Evolutionary conservation across 805 yeast genomes (phyloP), one percentile per base, ranked within the genome.

Genomic region (Suhomyces canberraensis): DNA sequence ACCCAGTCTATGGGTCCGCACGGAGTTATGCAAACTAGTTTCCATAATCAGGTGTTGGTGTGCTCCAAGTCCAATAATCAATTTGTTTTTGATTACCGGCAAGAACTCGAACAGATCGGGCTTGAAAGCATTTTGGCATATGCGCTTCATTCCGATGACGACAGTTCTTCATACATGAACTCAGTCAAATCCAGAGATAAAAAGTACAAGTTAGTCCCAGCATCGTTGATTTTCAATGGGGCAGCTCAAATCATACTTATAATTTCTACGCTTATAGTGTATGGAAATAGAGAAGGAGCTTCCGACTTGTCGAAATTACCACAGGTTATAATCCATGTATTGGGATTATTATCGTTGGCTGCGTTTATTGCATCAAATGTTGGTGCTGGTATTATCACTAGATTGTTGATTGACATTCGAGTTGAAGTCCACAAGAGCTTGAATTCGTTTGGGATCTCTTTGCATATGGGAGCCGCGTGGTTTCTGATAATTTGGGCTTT

Each of bases 51-150:
- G 29, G 58, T 57, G 22, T 28, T 62, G 25, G 52, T 39, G 6
- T 61, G 68, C 37, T 21, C 26, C 17, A 42, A 40, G 16, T 28
- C 22, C 42, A n/a, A 33, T 16, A 33, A 35, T 28, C 31, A 15
- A 19, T 62, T 56, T 39, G 56, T 64, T 2, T 67, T 75, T 48
- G 75, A 76, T 52, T 77, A 76, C 46, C 54, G 73, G 26, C 48
- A 52, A 4, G 64, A 71, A 37, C 47, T 77, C 25, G 42, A 52
- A 57, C 2, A 52, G 0, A 59, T 68, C 16, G 75, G 76, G 3
- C 54, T 76, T 19, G 56, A 57, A 17, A 64, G 64, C 25, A 69
- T 74, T 5, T 51, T 73, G 36, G 74, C 73, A 3, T 78, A 76
- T 47, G 79, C 80, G 0, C 71, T 64, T 42, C 53, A 61, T 31